Evolutionary conservation across 192 early-diverging fungal species (phyloP).

Genomic region (Coemansia sp.): DNA sequence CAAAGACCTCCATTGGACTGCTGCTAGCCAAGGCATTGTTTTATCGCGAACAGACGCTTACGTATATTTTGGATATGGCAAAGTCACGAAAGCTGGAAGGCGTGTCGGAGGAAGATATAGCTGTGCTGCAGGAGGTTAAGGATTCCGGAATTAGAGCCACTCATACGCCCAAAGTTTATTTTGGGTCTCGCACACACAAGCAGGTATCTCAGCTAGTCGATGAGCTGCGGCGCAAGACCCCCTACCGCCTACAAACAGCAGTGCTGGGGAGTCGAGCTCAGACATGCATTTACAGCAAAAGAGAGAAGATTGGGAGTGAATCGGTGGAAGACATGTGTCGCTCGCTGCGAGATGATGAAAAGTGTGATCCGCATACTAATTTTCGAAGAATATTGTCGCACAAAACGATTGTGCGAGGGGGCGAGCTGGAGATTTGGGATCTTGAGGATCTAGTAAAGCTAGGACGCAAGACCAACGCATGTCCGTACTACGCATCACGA

Average conservation of each 20-base stretch:
- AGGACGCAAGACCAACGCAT: conserved; percentile 37
- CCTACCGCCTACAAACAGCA: conserved; percentile 55
- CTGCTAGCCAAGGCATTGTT: neutral
- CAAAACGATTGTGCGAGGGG: conserved; percentile 9
- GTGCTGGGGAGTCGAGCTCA: conserved; percentile 56
- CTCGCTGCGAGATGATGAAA: conserved; percentile 27
- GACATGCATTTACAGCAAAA: conserved; percentile 56
- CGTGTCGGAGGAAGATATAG: conserved; percentile 13
- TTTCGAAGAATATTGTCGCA: conserved; percentile 4
- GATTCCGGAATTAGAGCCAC: neutral
- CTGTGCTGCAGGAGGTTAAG: conserved; percentile 11
- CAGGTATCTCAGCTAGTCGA: conserved; percentile 58
- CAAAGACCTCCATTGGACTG: neutral
- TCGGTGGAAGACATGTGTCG: conserved; percentile 38
- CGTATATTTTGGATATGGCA: conserved; percentile 11
- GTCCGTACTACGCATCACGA: conserved; percentile 60
- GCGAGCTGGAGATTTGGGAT: conserved; percentile 56
- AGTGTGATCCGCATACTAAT: conserved; percentile 13
- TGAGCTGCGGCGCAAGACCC: conserved; percentile 57
- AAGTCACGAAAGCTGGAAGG: conserved; percentile 12
- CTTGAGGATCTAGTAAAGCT: conserved; percentile 58
- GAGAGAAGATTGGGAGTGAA: conserved; percentile 27
- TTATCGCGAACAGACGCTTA: neutral
- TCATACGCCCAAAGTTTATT: conserved; percentile 46
- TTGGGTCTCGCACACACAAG: conserved; percentile 60